phyloP scores from a whole-genome alignment of 805 yeast species.

The Martiniozyma abietophila region DNA sequence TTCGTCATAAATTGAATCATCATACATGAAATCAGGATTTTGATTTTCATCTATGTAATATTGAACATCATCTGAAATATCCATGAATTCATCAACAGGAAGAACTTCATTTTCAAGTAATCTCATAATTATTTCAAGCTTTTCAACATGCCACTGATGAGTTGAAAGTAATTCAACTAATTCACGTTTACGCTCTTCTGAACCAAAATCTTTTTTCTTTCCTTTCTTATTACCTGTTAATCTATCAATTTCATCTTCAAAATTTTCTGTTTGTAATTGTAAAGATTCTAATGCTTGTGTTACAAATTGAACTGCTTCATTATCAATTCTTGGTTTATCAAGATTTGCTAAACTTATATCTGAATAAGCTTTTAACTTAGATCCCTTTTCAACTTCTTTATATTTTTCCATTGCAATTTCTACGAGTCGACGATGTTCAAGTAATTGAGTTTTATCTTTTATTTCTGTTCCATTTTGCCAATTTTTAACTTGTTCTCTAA shows the following conservation, averaged over 20 bases:
- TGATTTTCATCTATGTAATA: constrained; percentile 92
- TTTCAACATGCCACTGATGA: constrained; percentile 69
- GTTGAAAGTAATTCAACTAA: constrained; percentile 60
- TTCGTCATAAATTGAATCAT: constrained; percentile 88
- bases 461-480: constrained; percentile 50
- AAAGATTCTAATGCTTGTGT: constrained; percentile 67
- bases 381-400: constrained; percentile 47
- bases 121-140: constrained; percentile 68
- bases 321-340: constrained; percentile 57
- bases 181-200: constrained; percentile 43
- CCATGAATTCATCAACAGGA: constrained; percentile 66
- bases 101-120: constrained; percentile 70
- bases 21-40: constrained; percentile 89
- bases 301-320: constrained; percentile 64
- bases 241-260: constrained; percentile 62
- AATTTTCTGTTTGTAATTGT: constrained; percentile 66
- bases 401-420: constrained; percentile 51
- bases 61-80: constrained; percentile 78
- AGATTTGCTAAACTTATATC: constrained; percentile 46
- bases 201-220: constrained; percentile 35
- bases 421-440: constrained; percentile 35
- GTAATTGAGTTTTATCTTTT: constrained; percentile 35
- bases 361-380: constrained; percentile 48
- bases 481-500: constrained; percentile 50
- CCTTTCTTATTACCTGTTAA: constrained; percentile 37